Evolutionary conservation across 2,329 filamentous ascomycete species (phyloP).

Genomic region (Arthrobotrys entomopaga): DNA sequence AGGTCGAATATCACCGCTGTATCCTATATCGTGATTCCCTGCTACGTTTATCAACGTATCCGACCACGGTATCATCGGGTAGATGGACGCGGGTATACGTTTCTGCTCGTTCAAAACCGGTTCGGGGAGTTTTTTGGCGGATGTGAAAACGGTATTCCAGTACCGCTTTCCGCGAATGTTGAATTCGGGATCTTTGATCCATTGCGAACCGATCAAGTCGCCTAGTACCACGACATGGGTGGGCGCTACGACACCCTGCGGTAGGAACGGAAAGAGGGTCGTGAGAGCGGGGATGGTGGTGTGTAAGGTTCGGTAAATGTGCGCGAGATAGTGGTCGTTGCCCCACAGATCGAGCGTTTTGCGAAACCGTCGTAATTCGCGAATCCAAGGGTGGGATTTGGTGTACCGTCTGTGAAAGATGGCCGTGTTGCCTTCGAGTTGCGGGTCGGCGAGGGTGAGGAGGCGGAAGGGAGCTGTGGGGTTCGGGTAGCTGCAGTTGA

Average conservation of each 20-base stretch:
- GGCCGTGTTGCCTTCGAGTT: slow-evolving; percentile 74
- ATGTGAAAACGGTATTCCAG: slow-evolving; percentile 82
- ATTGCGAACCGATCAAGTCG: slow-evolving; percentile 92
- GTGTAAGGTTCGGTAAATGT: slow-evolving; percentile 81
- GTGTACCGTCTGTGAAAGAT: slow-evolving; percentile 63
- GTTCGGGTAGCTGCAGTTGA: slow-evolving; percentile 69
- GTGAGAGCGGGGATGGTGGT: slow-evolving; percentile 43
- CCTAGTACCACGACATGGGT: slow-evolving; percentile 90
- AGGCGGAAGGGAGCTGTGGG: slow-evolving; percentile 70
- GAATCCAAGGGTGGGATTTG: slow-evolving; percentile 39
- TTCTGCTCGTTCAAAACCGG: slow-evolving; percentile 57
- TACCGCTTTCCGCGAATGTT: slow-evolving; percentile 75
- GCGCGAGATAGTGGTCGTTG: slow-evolving; percentile 93
- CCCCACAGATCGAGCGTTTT: slow-evolving; percentile 90
- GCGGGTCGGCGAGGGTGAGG: slow-evolving; percentile 73
- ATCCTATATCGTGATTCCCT: slow-evolving; percentile 96
- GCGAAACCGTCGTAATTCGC: slow-evolving; percentile 54
- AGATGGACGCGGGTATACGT: slow-evolving; percentile 54
- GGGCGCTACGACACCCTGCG: slow-evolving; percentile 81
- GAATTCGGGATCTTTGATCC: slow-evolving; percentile 90
- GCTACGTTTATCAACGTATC: slow-evolving; percentile 84
- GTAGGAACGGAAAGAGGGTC: slow-evolving; percentile 34
- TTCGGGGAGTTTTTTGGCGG: slow-evolving; percentile 72
- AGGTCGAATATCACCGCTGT: slow-evolving; percentile 87
- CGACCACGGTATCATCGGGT: slow-evolving; percentile 72